phyloP scores from a whole-genome alignment of 2,329 filamentous ascomycete genomes.

The Gnomoniopsis sp. region DNA sequence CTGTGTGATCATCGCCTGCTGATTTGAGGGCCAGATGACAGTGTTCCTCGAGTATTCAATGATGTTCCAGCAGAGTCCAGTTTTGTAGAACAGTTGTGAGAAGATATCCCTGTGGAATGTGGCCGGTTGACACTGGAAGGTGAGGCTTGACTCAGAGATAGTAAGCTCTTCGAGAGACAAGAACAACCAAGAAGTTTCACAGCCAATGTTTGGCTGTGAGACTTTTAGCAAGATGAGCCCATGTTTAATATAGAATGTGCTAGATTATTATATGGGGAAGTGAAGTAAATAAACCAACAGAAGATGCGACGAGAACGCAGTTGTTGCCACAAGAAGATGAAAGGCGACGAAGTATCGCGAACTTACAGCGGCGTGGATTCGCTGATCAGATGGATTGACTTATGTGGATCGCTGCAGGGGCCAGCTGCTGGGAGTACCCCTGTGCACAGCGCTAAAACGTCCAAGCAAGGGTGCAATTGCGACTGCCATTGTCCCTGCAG shows the following conservation, averaged over 20 bases:
- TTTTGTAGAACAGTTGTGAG: slow-evolving; percentile 35
- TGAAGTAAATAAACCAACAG: neutral
- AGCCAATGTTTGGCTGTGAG: slow-evolving; percentile 45
- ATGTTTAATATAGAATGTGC: slow-evolving; percentile 29
- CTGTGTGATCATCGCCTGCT: no score
- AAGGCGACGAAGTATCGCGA: neutral
- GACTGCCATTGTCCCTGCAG: no score
- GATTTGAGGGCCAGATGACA: no score
- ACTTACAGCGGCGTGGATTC: neutral
- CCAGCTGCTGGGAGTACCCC: neutral
- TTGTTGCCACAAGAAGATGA: neutral
- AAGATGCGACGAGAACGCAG: neutral
- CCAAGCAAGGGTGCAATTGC: neutral
- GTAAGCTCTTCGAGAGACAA: slow-evolving; percentile 17
- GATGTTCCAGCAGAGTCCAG: no score
- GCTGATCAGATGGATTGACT: neutral
- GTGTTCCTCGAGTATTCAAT: no score
- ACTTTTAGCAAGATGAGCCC: slow-evolving; percentile 44
- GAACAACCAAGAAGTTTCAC: slow-evolving; percentile 37
- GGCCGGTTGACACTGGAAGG: neutral
- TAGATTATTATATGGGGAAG: neutral
- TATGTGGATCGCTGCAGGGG: neutral
- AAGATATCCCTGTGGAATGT: slow-evolving; percentile 16
- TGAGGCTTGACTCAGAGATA: neutral
- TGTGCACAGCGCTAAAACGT: neutral